Evolutionary conservation across 2,329 filamentous ascomycete genomes (phyloP), one percentile per base, ranked within the genome.

Genomic region (Sclerotiophoma versabilis): DNA sequence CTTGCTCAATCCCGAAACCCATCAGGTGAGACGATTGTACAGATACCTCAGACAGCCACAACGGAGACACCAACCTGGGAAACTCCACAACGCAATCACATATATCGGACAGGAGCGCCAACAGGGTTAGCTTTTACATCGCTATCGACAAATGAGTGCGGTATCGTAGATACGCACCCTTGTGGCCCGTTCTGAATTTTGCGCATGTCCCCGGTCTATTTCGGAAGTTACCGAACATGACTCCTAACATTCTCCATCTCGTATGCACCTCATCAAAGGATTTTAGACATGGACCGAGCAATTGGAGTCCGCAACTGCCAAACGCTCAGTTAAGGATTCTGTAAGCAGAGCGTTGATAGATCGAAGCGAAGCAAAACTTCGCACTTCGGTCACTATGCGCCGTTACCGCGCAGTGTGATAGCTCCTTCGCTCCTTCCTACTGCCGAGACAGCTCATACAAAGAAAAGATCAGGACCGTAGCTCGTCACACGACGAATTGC

Each of bases 1-100:
- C 10, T 34, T 4, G 19, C 23, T 42, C 10, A 22, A 30, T 19
- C 17, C 17, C 33, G 20, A 15, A 27, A 7, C 23, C 23, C n/a
- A 27, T 46, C 29, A 52, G 41, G 49, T 52, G 42, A 46, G 42
- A 29, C n/a, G 6, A 4, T 3, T 25, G 19, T 29, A 34, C 46
- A 49, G 26, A 33, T 41, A 14, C 19, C 26, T 25, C 34, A 39
- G 29, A 11, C 11, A 22, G 15, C 11, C 17, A 20, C 4, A 38
- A 22, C n/a, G 33, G 19, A 22, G 23, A 11, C 11, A 10, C n/a
- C 22, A 19, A 27, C 25, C 15, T 37, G 17, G 34, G 22, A n/a
- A 19, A 17, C 15, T 19, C 11, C 8, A 14, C 17, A 12, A 14
- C 23, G 43, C 26, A 46, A 25, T 36, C 8, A 11, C 12, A 19